These are phyloP conservation scores for Globisporangium canariense DNA, from an alignment of 352 stramenopile genomes.

Conservation along the genomic window DNA sequence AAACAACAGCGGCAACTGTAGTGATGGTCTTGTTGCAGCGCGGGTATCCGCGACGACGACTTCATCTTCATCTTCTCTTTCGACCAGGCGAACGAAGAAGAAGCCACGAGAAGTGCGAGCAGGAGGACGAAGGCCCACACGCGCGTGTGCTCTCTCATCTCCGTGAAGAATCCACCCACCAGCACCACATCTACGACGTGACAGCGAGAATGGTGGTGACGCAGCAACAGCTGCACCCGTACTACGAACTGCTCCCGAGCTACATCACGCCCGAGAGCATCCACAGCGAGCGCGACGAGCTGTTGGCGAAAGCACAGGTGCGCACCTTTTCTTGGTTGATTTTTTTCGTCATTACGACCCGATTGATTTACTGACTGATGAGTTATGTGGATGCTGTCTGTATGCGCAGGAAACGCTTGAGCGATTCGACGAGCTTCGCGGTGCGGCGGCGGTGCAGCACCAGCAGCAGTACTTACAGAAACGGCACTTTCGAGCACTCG, in stretches of 20 bases:
- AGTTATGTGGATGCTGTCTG: background rate
- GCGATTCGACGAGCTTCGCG: slow-evolving; percentile 27
- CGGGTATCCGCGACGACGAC: no score
- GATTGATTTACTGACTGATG: background rate
- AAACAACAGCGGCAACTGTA: background rate
- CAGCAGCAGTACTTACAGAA: slow-evolving; percentile 31
- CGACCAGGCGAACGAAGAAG: slow-evolving; percentile 1
- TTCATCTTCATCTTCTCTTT: background rate
- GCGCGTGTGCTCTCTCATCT: background rate
- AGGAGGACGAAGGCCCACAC: background rate
- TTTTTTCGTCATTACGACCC: no score
- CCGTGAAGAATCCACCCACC: background rate
- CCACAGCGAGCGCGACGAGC: slow-evolving; percentile 32
- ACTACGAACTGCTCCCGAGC: slow-evolving; percentile 59
- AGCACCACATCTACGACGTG: background rate
- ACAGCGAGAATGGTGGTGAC: background rate
- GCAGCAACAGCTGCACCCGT: slow-evolving; percentile 31
- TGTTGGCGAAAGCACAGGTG: slow-evolving; percentile 42
- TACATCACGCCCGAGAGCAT: slow-evolving; percentile 46
- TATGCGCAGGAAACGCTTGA: slow-evolving; percentile 33
- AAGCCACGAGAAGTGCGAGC: background rate
- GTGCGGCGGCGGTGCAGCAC: background rate
- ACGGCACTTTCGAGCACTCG: slow-evolving; percentile 54
- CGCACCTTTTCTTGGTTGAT: background rate
- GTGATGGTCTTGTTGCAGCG: no score